phyloP scores from a whole-genome alignment of 805 yeast genomes.

The Suhomyces vadensis region DNA sequence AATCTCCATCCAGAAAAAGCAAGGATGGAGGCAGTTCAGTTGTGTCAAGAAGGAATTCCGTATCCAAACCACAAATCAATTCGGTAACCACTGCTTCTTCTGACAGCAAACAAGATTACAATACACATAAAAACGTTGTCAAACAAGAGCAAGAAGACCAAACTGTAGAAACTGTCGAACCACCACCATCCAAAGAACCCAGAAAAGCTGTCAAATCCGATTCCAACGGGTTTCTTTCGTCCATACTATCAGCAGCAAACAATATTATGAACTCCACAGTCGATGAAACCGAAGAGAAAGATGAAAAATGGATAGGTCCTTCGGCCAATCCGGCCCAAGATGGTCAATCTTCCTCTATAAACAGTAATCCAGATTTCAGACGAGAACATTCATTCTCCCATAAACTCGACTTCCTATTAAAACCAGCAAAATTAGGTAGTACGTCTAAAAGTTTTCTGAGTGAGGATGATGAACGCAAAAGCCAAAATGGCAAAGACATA shows the following conservation, averaged over 20 bases:
- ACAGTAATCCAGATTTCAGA: not conserved
- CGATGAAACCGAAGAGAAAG: conserved; percentile 11
- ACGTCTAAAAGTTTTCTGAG: conserved; percentile 11
- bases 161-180: not conserved
- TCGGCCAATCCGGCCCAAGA: not conserved
- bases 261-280: conserved; percentile 20
- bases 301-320: not conserved
- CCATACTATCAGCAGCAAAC: conserved; percentile 49
- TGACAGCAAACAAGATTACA: not conserved
- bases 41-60: not conserved
- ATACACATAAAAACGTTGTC: conserved; percentile 4
- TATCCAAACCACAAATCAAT: not conserved
- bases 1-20: not conserved
- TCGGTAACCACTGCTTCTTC: not conserved
- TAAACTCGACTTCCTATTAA: conserved; percentile 27
- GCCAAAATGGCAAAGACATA: not conserved
- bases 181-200: not conserved
- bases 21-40: not conserved
- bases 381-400: conserved; percentile 16
- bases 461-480: conserved; percentile 1
- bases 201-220: conserved; percentile 11
- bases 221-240: conserved; percentile 40
- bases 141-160: conserved; percentile 4
- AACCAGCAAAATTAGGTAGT: conserved; percentile 17
- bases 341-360: not conserved